Conservation (phyloP, 1,284 basidiomycete species). For the Heterobasidion occidentale region DNA sequence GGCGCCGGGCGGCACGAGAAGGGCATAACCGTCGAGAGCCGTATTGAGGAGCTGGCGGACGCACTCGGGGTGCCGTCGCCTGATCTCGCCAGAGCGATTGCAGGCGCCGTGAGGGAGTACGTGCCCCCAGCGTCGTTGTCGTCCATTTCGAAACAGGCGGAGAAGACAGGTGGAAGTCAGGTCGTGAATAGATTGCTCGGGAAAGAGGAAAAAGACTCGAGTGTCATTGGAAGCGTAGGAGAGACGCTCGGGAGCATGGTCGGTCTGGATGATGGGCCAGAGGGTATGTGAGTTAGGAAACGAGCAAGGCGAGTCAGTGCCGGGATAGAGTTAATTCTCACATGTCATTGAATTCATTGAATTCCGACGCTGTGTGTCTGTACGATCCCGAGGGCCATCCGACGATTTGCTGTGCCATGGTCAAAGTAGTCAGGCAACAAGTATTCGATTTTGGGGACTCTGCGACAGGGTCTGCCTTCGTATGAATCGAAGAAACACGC, state of each 20-base stretch:
- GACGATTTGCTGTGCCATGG: too few relatives aligned
- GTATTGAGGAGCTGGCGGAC: constrained; percentile 49
- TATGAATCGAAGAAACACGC: too few relatives aligned
- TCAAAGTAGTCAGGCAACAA: too few relatives aligned
- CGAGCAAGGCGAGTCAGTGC: too few relatives aligned
- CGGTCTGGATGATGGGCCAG: not conserved
- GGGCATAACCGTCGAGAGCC: constrained; percentile 33
- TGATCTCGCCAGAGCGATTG: constrained; percentile 56
- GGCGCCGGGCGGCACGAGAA: not conserved
- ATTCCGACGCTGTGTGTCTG: too few relatives aligned
- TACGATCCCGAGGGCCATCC: too few relatives aligned
- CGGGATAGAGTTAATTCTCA: too few relatives aligned
- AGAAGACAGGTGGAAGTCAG: constrained; percentile 27
- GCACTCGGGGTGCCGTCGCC: constrained; percentile 52
- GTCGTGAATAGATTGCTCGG: constrained; percentile 32
- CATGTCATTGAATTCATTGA: too few relatives aligned
- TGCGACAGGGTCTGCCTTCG: too few relatives aligned
- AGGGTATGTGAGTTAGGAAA: not conserved
- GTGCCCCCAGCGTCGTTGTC: constrained; percentile 52
- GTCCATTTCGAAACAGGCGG: constrained; percentile 32
- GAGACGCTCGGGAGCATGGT: not conserved
- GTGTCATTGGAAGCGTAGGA: constrained; percentile 26
- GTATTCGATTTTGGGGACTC: too few relatives aligned
- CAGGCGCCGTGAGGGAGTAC: constrained; percentile 43
- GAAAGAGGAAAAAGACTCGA: constrained; percentile 11